phyloP scores from a whole-genome alignment of 306 rosid species.

The Comarum palustre region DNA sequence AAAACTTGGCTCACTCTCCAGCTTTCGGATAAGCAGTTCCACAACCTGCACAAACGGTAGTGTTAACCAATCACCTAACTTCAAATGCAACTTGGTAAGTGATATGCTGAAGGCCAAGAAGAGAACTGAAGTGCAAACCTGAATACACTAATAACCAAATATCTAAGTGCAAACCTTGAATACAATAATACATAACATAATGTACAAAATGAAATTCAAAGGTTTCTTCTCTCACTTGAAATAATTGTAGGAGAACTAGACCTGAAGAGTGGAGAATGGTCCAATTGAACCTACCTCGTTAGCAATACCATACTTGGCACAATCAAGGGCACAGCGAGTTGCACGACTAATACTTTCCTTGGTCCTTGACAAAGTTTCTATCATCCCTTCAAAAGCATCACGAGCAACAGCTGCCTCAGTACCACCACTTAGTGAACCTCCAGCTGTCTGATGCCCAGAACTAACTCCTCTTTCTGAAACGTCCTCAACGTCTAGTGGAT shows the following conservation, averaged over 20 bases:
- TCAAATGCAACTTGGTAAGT: not conserved
- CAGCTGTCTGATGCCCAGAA: conserved; percentile 66
- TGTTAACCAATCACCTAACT: not conserved
- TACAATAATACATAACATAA: not conserved
- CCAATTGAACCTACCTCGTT: conserved; percentile 62
- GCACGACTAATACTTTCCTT: conserved; percentile 98
- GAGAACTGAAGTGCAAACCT: not conserved
- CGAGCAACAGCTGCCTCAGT: conserved; percentile 99
- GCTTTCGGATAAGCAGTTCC: conserved; percentile 89
- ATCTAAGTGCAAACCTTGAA: not conserved
- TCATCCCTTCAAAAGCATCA: conserved; percentile 99
- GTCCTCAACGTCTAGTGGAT: conserved; percentile 68
- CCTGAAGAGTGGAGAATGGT: not conserved
- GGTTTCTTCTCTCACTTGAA: not conserved
- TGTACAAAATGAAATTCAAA: not conserved
- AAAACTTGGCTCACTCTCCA: conserved; percentile 82
- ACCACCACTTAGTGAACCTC: conserved; percentile 86
- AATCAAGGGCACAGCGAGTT: conserved; percentile 97
- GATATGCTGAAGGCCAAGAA: not conserved
- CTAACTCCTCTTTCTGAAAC: conserved; percentile 64
- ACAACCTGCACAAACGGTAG: conserved; percentile 67
- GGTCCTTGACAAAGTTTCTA: conserved; percentile 97
- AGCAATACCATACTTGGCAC: conserved; percentile 98
- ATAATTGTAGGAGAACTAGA: not conserved
- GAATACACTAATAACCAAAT: not conserved